Evolutionary conservation across 805 yeast species (phyloP), one percentile per base, ranked within the genome.

Genomic region (Pichia californica): DNA sequence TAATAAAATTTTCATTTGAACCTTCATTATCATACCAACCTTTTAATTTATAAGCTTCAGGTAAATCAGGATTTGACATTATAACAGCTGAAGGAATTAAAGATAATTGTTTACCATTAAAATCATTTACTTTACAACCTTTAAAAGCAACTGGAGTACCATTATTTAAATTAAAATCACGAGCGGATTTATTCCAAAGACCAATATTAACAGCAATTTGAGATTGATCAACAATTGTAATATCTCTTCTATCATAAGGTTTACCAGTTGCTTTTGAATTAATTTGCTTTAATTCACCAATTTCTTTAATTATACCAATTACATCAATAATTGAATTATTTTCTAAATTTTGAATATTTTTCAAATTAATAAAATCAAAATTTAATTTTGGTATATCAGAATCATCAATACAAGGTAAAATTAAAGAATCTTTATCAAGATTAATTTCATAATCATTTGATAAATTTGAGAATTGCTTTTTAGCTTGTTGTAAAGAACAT

Each of bases 1-100:
- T 68, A 52, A 76, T 75, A 68, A 85, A 88, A 31, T 62, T 65
- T 44, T 78, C 79, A 42, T 69, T 64, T 19, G 73, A 71, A 31
- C 96, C 97, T 52, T 76, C 79, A 32, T 83, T 75, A 57, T 88
- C 95, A 57, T 79, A 93, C 99, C 99, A 93, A 7, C 98, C 98
- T 63, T 88, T 87, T 53, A 93, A 73, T 43, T 77, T 73, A 61
- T 79, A 88, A 4, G 97, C 91, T 61, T 88, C 96, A 16, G 86
- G 81, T 19, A 85, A 75, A 58, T 89, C 96, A 2, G 99, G 99
- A 56, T 87, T 86, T 11, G 85, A 73, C 30, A 79, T 62, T 50
- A 93, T 66, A 1, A 85, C 74, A 18, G 96, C 88, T 10, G 86
- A 74, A 48, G 82, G 87, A 20, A 89, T 79, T 62, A 88, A 74